Evolutionary conservation across 805 yeast genomes (phyloP).

Genomic region (Yarrowia osloensis): DNA sequence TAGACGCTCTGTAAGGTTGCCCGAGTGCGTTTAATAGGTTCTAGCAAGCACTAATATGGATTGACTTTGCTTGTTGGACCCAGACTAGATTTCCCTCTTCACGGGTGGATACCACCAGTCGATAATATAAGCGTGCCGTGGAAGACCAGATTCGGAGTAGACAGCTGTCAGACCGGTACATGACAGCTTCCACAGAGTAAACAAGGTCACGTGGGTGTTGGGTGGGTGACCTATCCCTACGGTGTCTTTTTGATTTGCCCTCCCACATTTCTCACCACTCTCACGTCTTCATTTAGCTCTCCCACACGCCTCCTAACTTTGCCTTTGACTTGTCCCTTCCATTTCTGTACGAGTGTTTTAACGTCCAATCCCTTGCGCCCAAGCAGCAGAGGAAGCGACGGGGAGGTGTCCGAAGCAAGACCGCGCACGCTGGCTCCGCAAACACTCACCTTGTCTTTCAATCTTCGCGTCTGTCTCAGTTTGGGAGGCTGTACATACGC

Average conservation of each 20-base stretch:
- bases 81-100: neutral
- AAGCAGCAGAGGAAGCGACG: slow-evolving; percentile 1
- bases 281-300: too few relatives aligned
- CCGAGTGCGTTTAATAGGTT: slow-evolving; percentile 11
- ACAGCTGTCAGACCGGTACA: neutral
- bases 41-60: neutral
- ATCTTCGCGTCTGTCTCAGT: neutral
- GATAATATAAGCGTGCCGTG: neutral
- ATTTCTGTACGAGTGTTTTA: neutral
- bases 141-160: too few relatives aligned
- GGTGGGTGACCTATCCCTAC: too few relatives aligned
- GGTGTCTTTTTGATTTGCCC: too few relatives aligned
- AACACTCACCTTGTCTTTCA: neutral
- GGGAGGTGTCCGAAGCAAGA: slow-evolving; percentile 1
- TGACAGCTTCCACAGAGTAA: neutral
- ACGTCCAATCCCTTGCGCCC: slow-evolving; percentile 24
- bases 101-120: neutral
- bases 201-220: neutral
- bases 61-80: neutral
- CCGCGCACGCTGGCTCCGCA: neutral
- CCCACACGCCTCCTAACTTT: neutral
- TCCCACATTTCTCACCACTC: too few relatives aligned
- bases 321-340: neutral
- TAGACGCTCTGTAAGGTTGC: neutral
- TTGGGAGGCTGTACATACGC: neutral